Conservation (phyloP, 164 flowering plant species). For the Dillenia suffruticosa region DNA sequence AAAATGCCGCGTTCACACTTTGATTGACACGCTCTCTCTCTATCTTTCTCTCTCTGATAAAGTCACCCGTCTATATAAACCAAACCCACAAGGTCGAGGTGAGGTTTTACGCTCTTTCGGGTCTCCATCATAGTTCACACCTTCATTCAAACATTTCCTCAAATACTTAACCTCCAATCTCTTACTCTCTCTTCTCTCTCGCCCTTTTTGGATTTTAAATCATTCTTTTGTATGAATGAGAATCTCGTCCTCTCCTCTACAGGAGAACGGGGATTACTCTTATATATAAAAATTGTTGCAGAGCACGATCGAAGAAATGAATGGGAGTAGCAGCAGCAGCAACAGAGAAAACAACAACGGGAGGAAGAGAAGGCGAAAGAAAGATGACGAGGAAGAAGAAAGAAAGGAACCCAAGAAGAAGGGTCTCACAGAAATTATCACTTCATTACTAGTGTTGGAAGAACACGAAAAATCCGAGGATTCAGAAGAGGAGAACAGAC, state of each 20-base stretch:
- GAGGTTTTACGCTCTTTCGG: neutral
- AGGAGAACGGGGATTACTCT: conserved; percentile 3
- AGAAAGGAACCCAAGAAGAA: conserved; percentile 6
- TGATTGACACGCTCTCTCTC: too few species aligned
- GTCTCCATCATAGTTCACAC: neutral
- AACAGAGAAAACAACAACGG: neutral
- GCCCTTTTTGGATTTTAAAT: neutral
- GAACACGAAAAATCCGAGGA: conserved; percentile 42
- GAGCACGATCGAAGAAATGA: conserved; percentile 15
- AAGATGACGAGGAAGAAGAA: neutral
- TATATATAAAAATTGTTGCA: conserved; percentile 3
- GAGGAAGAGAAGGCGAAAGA: too few species aligned
- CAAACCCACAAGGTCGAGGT: neutral
- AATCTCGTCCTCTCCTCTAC: conserved; percentile 1
- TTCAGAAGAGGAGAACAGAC: conserved; percentile 12
- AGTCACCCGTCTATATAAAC: neutral
- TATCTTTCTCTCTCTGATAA: too few species aligned
- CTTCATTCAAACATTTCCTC: neutral
- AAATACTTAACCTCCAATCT: neutral
- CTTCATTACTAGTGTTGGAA: conserved; percentile 42
- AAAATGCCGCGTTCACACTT: too few species aligned
- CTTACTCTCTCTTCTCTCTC: neutral
- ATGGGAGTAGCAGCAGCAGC: neutral
- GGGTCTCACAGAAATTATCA: conserved; percentile 33
- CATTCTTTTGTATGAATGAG: conserved; percentile 9